Base-by-base conservation (phyloP, 164 flowering plant genomes). In the Vitis rotundifolia region DNA sequence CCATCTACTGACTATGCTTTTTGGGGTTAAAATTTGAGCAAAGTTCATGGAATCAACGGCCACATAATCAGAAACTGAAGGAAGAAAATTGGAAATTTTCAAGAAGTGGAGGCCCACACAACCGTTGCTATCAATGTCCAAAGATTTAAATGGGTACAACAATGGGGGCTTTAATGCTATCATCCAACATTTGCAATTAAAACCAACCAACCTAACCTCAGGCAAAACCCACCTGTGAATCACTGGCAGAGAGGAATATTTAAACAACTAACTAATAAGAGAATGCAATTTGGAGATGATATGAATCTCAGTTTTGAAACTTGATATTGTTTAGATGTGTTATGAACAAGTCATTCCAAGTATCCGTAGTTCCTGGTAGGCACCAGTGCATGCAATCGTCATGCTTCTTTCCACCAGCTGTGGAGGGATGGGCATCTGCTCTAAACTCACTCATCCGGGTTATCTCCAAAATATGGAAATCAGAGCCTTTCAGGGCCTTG, bases 311-410 rank as follows among this genome's bases (percentile, higher is more conserved):
- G 16, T n/a, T 75, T 61, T 66, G 68, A n/a, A n/a, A 14, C 62
- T 77, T 64, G 16, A 84, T 69, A 22, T 47, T 72, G 66, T 75
- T 77, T 50, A 94, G 68, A 52, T 79, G 77, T 54, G 86, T 76
- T 49, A 87, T 68, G 49, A 94, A 83, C 79, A 94, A 72, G 75
- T 94, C 97, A 78, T 92, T 94, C 99, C 99, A 92, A 53, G 89
- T 83, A 86, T 94, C 98, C 1, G 97, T 88, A 65, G 88, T 56
- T 61, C 97, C 98, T 9, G 98, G 97, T 72, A 92, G 75, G 88
- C 99, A 96, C 99, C 98, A 96, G 72, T 96, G 99, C 99, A 96
- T 96, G 85, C 99, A 96, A 71, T 96, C 98, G 18, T 88, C 91
- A 13, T 96, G 99, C 69, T 87, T 91, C 85, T 96, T 96, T 67